Percentiles rank a stretch among this genome's conserved stretches.
Conservation (phyloP, 2,329 filamentous ascomycete species). For the Xylaria sp. region DNA sequence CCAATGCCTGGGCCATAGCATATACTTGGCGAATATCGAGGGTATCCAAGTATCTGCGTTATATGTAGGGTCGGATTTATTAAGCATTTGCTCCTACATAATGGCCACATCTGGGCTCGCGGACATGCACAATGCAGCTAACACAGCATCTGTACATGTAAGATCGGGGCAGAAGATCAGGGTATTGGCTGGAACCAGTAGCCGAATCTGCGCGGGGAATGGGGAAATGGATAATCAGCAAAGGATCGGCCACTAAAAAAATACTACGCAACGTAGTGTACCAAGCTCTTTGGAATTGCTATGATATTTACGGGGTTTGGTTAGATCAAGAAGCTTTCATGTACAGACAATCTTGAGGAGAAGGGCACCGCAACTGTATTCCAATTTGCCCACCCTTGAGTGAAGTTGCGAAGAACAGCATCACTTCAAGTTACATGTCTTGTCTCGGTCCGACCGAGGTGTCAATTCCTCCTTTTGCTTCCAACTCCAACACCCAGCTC, state of each 20-base stretch:
- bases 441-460: not conserved
- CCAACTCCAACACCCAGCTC: conserved; percentile 40
- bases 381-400: conserved; percentile 1
- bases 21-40: not conserved
- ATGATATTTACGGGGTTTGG: not conserved
- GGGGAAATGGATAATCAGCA: conserved; percentile 12
- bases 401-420: conserved; percentile 8
- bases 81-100: not conserved
- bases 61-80: not conserved
- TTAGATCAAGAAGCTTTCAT: conserved; percentile 5
- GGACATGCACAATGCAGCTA: conserved; percentile 22
- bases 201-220: conserved; percentile 4
- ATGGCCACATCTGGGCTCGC: conserved; percentile 9
- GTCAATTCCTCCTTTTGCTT: conserved; percentile 1
- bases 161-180: not conserved
- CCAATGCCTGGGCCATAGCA: not conserved
- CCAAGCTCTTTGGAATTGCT: conserved; percentile 22
- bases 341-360: not conserved
- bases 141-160: not conserved
- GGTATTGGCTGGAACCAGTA: not conserved
- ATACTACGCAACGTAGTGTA: conserved; percentile 3
- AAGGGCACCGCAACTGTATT: not conserved
- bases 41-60: not conserved
- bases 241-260: conserved; percentile 16
- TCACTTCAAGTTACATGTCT: not conserved